These are phyloP conservation scores for Trichocladium uniseriatum DNA, from an alignment of 495 filamentous ascomycete genomes.

Conservation along the genomic window DNA sequence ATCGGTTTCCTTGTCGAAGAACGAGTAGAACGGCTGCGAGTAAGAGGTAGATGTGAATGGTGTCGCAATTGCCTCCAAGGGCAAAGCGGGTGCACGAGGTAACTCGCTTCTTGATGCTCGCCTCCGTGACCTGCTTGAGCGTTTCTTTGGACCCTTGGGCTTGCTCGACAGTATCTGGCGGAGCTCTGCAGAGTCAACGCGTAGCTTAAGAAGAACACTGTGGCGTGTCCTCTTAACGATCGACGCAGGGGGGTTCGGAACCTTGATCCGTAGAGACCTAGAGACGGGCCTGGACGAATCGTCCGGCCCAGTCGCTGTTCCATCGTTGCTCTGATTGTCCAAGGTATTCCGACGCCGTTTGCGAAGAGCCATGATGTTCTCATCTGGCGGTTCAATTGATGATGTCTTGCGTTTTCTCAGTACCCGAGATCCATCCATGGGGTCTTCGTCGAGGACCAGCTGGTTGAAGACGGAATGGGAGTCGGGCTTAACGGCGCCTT, in stretches of 20 bases:
- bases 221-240: conserved; percentile 33
- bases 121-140: conserved; percentile 19
- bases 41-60: conserved; percentile 48
- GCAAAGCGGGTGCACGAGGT: neutral
- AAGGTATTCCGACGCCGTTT: conserved; percentile 37
- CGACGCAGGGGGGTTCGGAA: conserved; percentile 12
- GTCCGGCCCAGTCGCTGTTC: conserved; percentile 19
- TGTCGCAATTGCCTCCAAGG: conserved; percentile 24
- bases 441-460: conserved; percentile 68
- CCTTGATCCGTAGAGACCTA: conserved; percentile 35
- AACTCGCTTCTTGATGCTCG: conserved; percentile 15
- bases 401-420: conserved; percentile 77
- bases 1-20: conserved; percentile 78
- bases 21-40: conserved; percentile 65
- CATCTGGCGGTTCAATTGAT: conserved; percentile 38
- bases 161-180: conserved; percentile 46
- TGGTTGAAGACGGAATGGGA: conserved; percentile 81
- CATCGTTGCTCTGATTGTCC: conserved; percentile 30
- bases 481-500: conserved; percentile 59
- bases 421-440: conserved; percentile 75
- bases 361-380: conserved; percentile 33
- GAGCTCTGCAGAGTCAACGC: conserved; percentile 50
- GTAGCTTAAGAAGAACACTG: conserved; percentile 40
- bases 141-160: conserved; percentile 41
- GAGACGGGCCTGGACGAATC: conserved; percentile 28